phyloP scores from a whole-genome alignment of 225 moss, liverwort and hornwort species.

The Thuidium tamariscinum region DNA sequence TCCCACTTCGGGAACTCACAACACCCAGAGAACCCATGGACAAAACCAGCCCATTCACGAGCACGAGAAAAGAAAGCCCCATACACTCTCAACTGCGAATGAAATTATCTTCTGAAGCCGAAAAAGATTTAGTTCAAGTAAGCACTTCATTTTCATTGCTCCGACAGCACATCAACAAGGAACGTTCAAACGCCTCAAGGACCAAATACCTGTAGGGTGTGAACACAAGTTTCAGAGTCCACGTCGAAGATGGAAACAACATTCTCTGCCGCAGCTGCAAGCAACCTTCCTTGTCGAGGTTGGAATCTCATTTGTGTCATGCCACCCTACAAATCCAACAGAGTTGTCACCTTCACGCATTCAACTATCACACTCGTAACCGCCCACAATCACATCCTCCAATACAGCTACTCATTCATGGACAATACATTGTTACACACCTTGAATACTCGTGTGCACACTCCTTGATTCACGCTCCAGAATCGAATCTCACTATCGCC shows the following conservation, averaged over 20 bases:
- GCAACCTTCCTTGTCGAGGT: slow-evolving; percentile 84
- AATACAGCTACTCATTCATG: neutral
- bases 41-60: neutral
- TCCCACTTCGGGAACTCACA: neutral
- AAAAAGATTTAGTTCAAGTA: neutral
- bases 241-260: slow-evolving; percentile 98
- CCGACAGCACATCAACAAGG: neutral
- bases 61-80: neutral
- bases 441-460: slow-evolving; percentile 90
- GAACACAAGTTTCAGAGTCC: slow-evolving; percentile 78
- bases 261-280: slow-evolving; percentile 95
- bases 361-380: neutral
- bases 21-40: neutral
- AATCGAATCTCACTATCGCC: slow-evolving; percentile 95
- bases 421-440: neutral
- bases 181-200: neutral
- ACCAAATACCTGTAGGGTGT: slow-evolving; percentile 65
- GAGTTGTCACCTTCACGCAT: neutral
- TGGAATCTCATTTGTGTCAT: slow-evolving; percentile 99
- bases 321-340: slow-evolving; percentile 61
- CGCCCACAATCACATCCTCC: neutral
- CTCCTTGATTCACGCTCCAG: slow-evolving; percentile 88
- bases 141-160: neutral
- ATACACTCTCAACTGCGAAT: neutral
- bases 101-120: neutral